Evolutionary conservation across 495 filamentous ascomycete genomes (phyloP).

Genomic region (Tuber melanosporum): DNA sequence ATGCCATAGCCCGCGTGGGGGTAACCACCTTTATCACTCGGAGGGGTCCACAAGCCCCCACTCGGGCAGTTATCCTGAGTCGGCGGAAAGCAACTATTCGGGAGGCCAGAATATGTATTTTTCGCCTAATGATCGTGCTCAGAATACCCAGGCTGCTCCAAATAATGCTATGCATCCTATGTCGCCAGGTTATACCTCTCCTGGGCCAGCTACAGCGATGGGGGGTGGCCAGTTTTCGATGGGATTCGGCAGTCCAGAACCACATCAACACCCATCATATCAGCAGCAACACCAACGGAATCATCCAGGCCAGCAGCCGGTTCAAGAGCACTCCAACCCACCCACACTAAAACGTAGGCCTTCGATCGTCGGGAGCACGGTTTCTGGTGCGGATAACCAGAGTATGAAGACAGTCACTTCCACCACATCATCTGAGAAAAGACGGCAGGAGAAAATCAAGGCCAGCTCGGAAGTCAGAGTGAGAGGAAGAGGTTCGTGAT

Average conservation of each 20-base stretch:
- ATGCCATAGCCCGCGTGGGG: conserved; percentile 23
- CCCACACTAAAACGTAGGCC: conserved; percentile 26
- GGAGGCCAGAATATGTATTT: conserved; percentile 31
- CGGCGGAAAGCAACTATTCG: conserved; percentile 38
- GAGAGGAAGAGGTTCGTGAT: conserved; percentile 46
- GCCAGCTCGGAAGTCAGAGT: conserved; percentile 44
- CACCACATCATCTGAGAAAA: conserved; percentile 43
- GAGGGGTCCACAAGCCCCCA: conserved; percentile 35
- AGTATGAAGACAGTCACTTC: conserved; percentile 47
- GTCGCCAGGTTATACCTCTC: conserved; percentile 22
- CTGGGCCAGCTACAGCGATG: conserved; percentile 12
- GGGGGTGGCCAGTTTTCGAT: conserved; percentile 16
- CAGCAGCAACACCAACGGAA: conserved; percentile 23
- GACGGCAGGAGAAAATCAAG: conserved; percentile 40
- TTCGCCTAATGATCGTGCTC: conserved; percentile 15
- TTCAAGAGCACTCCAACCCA: conserved; percentile 20
- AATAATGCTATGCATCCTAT: conserved; percentile 15
- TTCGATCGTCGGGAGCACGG: conserved; percentile 31
- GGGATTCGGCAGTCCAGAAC: conserved; percentile 20
- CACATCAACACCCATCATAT: conserved; percentile 15
- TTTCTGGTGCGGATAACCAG: conserved; percentile 44
- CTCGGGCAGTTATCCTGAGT: conserved; percentile 37
- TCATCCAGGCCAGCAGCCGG: conserved; percentile 4
- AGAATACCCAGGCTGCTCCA: conserved; percentile 21
- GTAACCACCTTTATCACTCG: conserved; percentile 28